Percentiles rank a stretch among this genome's conserved stretches.
phyloP scores from a whole-genome alignment of 176 grass and related monocot genomes.

The Avena eriantha region DNA sequence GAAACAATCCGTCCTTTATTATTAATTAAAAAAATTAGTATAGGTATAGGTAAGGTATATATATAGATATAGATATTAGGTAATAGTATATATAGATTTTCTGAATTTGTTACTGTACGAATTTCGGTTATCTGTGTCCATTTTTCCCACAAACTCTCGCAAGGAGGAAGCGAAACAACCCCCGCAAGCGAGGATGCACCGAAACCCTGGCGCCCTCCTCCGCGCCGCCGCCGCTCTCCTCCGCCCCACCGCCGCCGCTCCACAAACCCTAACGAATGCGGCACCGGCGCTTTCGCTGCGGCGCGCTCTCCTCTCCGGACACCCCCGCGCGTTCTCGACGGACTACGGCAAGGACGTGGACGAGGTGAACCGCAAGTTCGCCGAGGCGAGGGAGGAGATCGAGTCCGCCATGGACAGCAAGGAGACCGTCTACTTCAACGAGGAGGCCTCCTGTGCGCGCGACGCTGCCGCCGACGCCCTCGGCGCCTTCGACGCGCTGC shows the following conservation, averaged over 20 bases:
- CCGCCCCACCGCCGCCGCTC: background rate
- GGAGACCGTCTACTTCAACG: constrained; percentile 95
- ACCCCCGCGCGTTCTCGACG: constrained; percentile 47
- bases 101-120: no score
- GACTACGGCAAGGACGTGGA: constrained; percentile 82
- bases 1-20: no score
- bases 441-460: constrained; percentile 87
- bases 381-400: constrained; percentile 96
- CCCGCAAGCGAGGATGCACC: constrained; percentile 54
- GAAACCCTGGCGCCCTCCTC: constrained; percentile 62
- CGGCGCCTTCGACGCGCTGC: constrained; percentile 70
- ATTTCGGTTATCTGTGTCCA: no score
- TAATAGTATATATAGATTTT: no score
- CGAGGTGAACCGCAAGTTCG: constrained; percentile 95
- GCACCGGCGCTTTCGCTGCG: background rate
- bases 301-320: background rate
- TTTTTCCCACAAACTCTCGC: background rate
- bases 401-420: constrained; percentile 92
- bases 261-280: background rate
- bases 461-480: constrained; percentile 68
- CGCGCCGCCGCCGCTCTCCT: constrained; percentile 59
- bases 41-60: no score
- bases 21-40: no score
- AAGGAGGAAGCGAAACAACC: background rate
- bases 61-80: no score